Base-by-base conservation (phyloP, 192 early-diverging fungal genomes). In the Coemansia sp. region DNA sequence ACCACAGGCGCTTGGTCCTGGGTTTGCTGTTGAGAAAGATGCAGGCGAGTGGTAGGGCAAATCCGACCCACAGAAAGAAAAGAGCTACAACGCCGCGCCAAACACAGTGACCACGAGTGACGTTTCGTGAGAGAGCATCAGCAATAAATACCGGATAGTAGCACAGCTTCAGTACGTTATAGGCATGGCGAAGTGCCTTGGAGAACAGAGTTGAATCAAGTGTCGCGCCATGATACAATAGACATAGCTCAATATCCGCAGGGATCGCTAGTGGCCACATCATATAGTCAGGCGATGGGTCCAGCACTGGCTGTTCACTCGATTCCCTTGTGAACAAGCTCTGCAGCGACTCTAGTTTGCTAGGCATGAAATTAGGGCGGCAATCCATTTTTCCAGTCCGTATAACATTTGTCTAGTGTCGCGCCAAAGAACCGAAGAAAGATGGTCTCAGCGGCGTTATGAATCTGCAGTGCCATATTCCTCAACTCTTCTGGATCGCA, bases 361-460 rank as follows among this genome's bases (percentile, higher is more conserved):
- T n/a, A 13, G 49, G 46, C 52, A 44, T 15, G 60, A 27, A 27
- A 27, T 27, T 27, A 27, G 27, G 27, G 1, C 27, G 27, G 27
- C 27, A 27, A 27, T 27, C 27, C 27, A 27, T 27, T 27, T 27
- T 27, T 27, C 27, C 27, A 27, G 27, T 27, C 27, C 27, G 27
- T 27, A 27, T 27, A 27, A 27, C 27, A 27, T 27, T 27, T 27
- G 43, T 79, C 77, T 50, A 79, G 60, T 10, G 82, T 74, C 0
- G 77, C 82, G 55, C 82, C 68, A 64, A 84, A 84, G 70, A 76
- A 76, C 34, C 74, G 76, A 65, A 79, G 64, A 39, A 79, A 76
- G 22, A 84, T 79, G 20, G 74, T 77, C 58, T 84, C 77, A 0
- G 73, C 72, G n/a, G 82, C 63, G 5, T 71, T 74, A 66, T 79